These are phyloP conservation scores for Chaetoceros muelleri DNA, from an alignment of 108 stramenopile species.

Conservation along the genomic window DNA sequence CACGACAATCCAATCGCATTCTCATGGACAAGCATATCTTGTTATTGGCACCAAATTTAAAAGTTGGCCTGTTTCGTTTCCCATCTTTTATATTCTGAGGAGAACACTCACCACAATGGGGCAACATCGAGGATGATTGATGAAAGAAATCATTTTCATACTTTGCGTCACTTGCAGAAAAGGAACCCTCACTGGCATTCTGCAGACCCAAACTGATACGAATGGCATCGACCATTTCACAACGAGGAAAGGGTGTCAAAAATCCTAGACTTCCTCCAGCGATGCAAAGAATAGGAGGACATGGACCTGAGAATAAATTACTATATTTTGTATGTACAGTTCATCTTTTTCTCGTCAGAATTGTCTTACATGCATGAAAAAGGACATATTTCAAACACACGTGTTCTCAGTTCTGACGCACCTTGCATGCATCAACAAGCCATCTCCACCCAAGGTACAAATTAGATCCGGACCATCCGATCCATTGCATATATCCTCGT, in stretches of 20 bases:
- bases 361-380: too few relatives aligned
- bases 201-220: conserved; percentile 49
- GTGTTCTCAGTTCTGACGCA: too few relatives aligned
- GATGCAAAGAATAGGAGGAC: conserved; percentile 82
- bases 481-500: conserved; percentile 16
- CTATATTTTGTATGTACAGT: too few relatives aligned
- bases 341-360: too few relatives aligned
- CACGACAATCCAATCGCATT: conserved; percentile 83
- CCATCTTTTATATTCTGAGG: conserved; percentile 17
- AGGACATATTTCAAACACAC: too few relatives aligned
- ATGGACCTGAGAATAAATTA: conserved; percentile 37
- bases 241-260: conserved; percentile 75
- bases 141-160: not conserved
- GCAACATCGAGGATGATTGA: conserved; percentile 2
- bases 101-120: conserved; percentile 2
- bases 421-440: conserved; percentile 69
- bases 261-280: conserved; percentile 92
- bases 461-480: conserved; percentile 49
- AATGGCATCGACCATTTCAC: conserved; percentile 73
- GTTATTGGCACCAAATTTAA: conserved; percentile 54
- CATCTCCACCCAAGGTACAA: conserved; percentile 78
- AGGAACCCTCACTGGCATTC: not conserved
- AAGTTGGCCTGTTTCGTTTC: conserved; percentile 19
- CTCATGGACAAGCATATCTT: conserved; percentile 77
- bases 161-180: not conserved